These are phyloP conservation scores for Colletotrichum tanaceti DNA, from an alignment of 2,329 filamentous ascomycete genomes.

Conservation along the genomic window DNA sequence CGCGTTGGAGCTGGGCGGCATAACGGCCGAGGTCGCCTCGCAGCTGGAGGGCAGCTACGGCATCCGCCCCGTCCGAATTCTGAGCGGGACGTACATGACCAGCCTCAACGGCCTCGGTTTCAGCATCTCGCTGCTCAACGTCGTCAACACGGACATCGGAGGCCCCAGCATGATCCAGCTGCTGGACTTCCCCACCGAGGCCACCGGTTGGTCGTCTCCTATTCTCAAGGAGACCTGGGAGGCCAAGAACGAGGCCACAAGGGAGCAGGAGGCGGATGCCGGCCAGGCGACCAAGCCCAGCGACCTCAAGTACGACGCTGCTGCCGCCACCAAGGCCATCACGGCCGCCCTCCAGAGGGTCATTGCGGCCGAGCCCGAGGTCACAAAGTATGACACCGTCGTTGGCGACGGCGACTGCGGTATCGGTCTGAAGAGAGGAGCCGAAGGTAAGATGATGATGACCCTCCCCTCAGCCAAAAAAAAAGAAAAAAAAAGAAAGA, in stretches of 20 bases:
- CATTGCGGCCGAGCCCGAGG: conserved; percentile 75
- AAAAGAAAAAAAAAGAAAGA: no score
- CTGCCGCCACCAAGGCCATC: conserved; percentile 63
- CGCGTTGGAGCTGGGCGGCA: conserved; percentile 77
- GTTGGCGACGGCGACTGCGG: conserved; percentile 94
- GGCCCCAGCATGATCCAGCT: conserved; percentile 74
- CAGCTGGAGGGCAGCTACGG: conserved; percentile 69
- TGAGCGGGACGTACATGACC: conserved; percentile 81
- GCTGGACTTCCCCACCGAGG: conserved; percentile 76
- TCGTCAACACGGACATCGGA: conserved; percentile 67
- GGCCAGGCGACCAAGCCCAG: conserved; percentile 55
- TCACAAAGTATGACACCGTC: conserved; percentile 81
- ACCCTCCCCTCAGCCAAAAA: neutral
- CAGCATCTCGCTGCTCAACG: conserved; percentile 76
- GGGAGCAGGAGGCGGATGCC: conserved; percentile 52
- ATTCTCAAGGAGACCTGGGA: conserved; percentile 74
- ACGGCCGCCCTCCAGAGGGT: conserved; percentile 69
- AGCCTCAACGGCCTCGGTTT: conserved; percentile 82
- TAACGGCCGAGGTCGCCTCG: conserved; percentile 74
- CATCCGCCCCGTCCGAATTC: conserved; percentile 72
- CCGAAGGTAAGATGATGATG: conserved; percentile 68
- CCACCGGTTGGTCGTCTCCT: conserved; percentile 75
- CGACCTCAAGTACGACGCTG: conserved; percentile 65
- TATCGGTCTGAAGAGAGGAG: conserved; percentile 85
- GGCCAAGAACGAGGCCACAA: conserved; percentile 61